A percentile compares a stretch with the other conserved stretches of the same genome.
Evolutionary conservation across 306 rosid species (phyloP).

Genomic region (Potentilla sterilis): DNA sequence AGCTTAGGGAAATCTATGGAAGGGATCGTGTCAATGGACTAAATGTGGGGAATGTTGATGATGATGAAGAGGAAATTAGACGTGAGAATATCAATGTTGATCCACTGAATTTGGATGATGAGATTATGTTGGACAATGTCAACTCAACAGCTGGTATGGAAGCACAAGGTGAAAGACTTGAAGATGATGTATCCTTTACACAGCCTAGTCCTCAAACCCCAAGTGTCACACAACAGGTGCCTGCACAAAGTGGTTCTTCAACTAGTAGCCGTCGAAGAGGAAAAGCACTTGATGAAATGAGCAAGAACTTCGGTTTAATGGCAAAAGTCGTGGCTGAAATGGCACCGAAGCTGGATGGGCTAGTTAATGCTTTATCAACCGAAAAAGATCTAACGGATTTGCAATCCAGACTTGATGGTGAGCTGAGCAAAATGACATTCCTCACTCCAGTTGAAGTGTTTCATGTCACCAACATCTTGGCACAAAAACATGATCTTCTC

Average conservation of each 20-base stretch:
- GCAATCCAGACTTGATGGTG: background rate
- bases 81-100: background rate
- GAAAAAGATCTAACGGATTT: slow-evolving; percentile 3
- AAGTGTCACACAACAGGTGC: too few species aligned
- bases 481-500: slow-evolving; percentile 1
- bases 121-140: too few species aligned
- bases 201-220: background rate
- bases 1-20: too few species aligned
- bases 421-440: background rate
- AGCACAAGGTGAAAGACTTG: background rate
- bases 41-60: too few species aligned
- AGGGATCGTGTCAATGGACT: too few species aligned
- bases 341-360: slow-evolving; percentile 2
- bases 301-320: background rate
- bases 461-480: slow-evolving; percentile 12
- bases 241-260: too few species aligned
- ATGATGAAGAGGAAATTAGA: too few species aligned
- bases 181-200: background rate
- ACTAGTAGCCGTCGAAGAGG: too few species aligned
- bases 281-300: background rate
- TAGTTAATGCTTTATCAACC: background rate
- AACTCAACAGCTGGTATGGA: background rate
- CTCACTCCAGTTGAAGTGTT: too few species aligned
- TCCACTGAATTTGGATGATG: background rate
- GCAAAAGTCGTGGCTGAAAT: background rate